Conservation (phyloP, 805 yeast genomes). For the Maudiozyma bulderi region DNA sequence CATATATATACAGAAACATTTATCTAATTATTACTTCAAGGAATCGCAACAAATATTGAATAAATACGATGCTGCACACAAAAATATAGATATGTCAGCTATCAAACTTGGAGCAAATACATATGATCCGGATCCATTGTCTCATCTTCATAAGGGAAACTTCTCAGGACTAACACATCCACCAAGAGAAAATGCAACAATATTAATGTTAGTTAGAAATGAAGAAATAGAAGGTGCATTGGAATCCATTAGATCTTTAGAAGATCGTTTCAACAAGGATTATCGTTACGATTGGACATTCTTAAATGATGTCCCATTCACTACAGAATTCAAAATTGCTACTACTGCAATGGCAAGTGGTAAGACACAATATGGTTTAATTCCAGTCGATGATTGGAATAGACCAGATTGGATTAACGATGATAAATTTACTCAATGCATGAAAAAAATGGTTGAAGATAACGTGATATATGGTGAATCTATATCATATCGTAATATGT, state of each 20-base stretch:
- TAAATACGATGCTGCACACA: slow-evolving; percentile 1
- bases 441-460: slow-evolving; percentile 36
- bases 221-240: slow-evolving; percentile 68
- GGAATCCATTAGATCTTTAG: slow-evolving; percentile 64
- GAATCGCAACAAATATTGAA: neutral
- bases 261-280: slow-evolving; percentile 60
- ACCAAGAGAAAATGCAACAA: slow-evolving; percentile 55
- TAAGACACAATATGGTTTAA: slow-evolving; percentile 52
- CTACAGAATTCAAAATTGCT: slow-evolving; percentile 48
- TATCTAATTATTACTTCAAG: neutral
- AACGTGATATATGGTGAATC: slow-evolving; percentile 58
- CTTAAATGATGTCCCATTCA: slow-evolving; percentile 64
- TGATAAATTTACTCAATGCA: slow-evolving; percentile 39
- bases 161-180: neutral
- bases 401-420: slow-evolving; percentile 65
- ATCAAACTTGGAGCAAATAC: slow-evolving; percentile 22
- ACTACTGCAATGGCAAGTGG: slow-evolving; percentile 57
- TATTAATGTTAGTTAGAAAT: slow-evolving; percentile 82
- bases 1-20: neutral
- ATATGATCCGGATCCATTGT: slow-evolving; percentile 13
- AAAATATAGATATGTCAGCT: neutral
- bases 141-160: neutral
- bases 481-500: slow-evolving; percentile 80
- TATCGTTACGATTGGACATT: slow-evolving; percentile 73
- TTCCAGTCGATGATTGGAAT: slow-evolving; percentile 68